These are phyloP conservation scores for Arachis hypogaea DNA, from an alignment of 306 rosid species.

Conservation along the genomic window DNA sequence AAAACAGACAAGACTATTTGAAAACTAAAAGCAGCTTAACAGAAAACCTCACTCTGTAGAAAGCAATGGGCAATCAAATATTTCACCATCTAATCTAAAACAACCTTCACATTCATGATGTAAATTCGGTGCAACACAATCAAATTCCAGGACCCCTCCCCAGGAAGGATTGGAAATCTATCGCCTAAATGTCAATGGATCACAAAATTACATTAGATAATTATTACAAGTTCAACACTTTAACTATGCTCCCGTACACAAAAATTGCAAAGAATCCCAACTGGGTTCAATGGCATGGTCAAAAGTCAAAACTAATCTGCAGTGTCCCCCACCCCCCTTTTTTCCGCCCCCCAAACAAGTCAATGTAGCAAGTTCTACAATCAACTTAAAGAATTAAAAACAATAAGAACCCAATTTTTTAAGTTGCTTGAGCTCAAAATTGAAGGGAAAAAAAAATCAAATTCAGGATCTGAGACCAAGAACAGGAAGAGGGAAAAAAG, in stretches of 20 bases:
- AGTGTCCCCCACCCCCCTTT: neutral
- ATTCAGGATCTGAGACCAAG: conserved; percentile 27
- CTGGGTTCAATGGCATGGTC: neutral
- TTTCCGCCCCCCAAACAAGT: too few relatives aligned
- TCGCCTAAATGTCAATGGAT: neutral
- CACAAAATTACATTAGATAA: neutral
- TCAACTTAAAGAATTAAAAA: too few relatives aligned
- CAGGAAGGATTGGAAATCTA: conserved; percentile 17
- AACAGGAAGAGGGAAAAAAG: neutral
- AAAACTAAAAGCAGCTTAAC: conserved; percentile 13
- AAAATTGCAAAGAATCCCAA: neutral
- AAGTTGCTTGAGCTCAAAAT: neutral
- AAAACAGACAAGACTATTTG: neutral
- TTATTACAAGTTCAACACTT: neutral
- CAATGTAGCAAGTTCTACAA: too few relatives aligned
- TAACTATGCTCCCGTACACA: neutral
- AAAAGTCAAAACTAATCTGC: neutral
- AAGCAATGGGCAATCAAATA: neutral
- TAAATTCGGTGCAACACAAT: neutral
- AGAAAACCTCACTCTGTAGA: neutral
- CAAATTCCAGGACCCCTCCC: neutral
- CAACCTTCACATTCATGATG: neutral
- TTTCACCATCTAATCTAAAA: neutral
- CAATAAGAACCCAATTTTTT: neutral
- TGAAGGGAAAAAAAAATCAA: conserved; percentile 1